Percentiles rank a stretch among this genome's conserved stretches.
Evolutionary conservation across 495 filamentous ascomycete species (phyloP).

Genomic region (Chaetomium cochliodes): DNA sequence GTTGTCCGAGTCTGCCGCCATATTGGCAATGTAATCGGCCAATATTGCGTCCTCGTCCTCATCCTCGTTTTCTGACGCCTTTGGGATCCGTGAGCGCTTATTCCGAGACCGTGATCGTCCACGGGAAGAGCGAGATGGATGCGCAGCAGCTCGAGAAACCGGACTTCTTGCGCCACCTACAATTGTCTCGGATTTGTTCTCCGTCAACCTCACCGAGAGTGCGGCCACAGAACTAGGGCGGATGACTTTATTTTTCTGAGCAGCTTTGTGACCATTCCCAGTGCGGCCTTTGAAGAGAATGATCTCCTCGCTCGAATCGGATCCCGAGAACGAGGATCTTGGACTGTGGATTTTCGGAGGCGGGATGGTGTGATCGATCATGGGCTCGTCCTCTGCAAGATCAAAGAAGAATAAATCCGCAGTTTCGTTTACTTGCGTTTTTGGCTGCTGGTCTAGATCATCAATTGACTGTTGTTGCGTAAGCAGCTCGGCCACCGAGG

Average conservation of each 20-base stretch:
- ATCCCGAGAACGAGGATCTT: slow-evolving; percentile 42
- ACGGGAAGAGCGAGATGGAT: background rate
- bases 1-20: slow-evolving; percentile 46
- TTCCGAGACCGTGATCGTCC: slow-evolving; percentile 6
- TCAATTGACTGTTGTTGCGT: background rate
- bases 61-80: slow-evolving; percentile 27
- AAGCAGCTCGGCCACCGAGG: background rate
- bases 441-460: slow-evolving; percentile 7
- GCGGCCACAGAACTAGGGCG: background rate
- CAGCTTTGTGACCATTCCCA: background rate
- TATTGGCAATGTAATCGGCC: slow-evolving; percentile 77
- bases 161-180: background rate
- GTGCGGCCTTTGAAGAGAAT: slow-evolving; percentile 63
- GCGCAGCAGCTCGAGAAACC: background rate
- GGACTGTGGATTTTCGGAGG: slow-evolving; percentile 17
- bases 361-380: background rate
- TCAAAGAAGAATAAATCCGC: slow-evolving; percentile 33
- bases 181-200: background rate
- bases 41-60: slow-evolving; percentile 59
- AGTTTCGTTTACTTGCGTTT: slow-evolving; percentile 2
- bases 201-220: background rate
- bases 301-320: slow-evolving; percentile 64
- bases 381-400: slow-evolving; percentile 25
- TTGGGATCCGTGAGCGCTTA: slow-evolving; percentile 6
- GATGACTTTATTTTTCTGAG: background rate